Evolutionary conservation across 352 stramenopile genomes (phyloP), one percentile per base, ranked within the genome.

Genomic region (Bremia lactucae): DNA sequence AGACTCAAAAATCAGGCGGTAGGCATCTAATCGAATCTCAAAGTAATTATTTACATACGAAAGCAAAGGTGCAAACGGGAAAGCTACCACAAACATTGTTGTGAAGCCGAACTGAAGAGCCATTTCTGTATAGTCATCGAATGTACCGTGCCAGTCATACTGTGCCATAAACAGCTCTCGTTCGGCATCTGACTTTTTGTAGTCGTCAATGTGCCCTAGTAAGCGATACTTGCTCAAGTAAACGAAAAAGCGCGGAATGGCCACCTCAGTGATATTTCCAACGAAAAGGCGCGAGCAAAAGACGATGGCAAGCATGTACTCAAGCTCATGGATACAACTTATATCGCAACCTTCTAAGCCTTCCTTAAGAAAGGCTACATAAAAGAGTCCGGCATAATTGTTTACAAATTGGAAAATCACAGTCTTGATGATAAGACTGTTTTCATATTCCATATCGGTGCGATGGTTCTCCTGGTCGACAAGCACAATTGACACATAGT

Each of bases 321-420:
- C 70, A 16, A 98, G 66, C 51, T 95, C 79, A 43, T 71, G 75
- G 61, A 94, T 87, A 76, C 85, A 96, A 49, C 61, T 81, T 26
- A 74, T 44, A 24, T 71, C 54, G 38, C 78, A 83, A 1, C 64
- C 72, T 57, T 87, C 70, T 16, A 93, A 66, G 16, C 59, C 76
- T 34, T 81, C 58, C 51, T 97, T 95, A 38, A 96, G 69, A 52
- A 97, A 94, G 22, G 88, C 87, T 13, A 97, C 72, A 62, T 97
- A 97, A 57, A 97, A 96, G 31, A 97, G 58, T 39, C 75, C 77
- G n/a, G 94, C 68, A 65, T 96, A 97, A 50, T 94, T 94, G 72
- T 97, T 95, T 55, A 97, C 94, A 29, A 95, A 95, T 69, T 97
- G 88, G 60, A 97, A 97, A 35, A 96, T 78, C 43, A 97, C 83